phyloP scores from a whole-genome alignment of 495 filamentous ascomycete genomes.

The Chaetomium tenue region DNA sequence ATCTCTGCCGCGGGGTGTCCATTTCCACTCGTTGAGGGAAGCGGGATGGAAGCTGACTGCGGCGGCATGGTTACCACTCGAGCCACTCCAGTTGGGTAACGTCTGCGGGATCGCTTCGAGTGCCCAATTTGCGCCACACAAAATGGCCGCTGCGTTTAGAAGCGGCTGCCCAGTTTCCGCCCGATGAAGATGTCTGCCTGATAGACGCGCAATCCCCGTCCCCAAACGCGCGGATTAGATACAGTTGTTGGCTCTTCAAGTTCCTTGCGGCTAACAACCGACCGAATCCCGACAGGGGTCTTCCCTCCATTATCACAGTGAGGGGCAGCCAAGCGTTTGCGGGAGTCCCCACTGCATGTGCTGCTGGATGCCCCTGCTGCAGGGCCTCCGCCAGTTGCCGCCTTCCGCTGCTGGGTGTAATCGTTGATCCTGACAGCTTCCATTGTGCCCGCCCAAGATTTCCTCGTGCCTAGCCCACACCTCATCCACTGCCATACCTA shows the following conservation, averaged over 20 bases:
- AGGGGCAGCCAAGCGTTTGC: constrained; percentile 6
- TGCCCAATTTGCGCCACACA: constrained; percentile 1
- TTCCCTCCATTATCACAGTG: constrained; percentile 1
- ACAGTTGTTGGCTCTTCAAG: background rate
- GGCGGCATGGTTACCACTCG: background rate
- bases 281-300: constrained; percentile 2
- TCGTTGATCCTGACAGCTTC: constrained; percentile 1
- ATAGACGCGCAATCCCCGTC: constrained; percentile 6
- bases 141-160: background rate
- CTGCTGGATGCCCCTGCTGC: background rate
- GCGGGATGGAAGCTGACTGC: background rate
- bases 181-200: constrained; percentile 1
- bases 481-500: background rate
- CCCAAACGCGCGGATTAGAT: background rate
- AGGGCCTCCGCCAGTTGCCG: constrained; percentile 1
- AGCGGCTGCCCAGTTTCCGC: background rate
- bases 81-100: background rate
- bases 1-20: background rate
- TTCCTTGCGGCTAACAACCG: constrained; percentile 7
- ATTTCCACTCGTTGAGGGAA: background rate
- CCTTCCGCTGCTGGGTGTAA: background rate
- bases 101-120: background rate
- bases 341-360: constrained; percentile 8
- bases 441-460: background rate
- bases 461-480: background rate